These are phyloP conservation scores for Tetraselmis striata DNA, from an alignment of 139 green algal species.

Conservation along the genomic window DNA sequence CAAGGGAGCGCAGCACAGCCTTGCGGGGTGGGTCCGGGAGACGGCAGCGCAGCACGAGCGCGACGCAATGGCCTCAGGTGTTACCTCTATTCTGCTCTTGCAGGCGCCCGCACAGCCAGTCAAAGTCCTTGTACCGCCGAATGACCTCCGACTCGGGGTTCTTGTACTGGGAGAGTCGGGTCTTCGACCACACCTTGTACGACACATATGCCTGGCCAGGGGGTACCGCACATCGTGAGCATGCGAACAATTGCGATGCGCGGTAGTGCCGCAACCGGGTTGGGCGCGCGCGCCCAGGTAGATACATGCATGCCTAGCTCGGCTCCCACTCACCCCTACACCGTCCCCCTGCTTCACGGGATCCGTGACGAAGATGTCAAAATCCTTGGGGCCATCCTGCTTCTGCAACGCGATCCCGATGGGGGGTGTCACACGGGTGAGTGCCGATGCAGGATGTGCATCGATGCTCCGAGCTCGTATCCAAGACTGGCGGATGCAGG, in stretches of 20 bases:
- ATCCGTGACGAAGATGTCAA: conserved; percentile 68
- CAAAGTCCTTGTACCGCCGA: conserved; percentile 87
- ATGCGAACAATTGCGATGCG: too few relatives aligned
- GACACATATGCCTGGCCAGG: conserved; percentile 53
- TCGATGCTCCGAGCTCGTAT: too few relatives aligned
- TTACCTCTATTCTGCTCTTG: conserved; percentile 55
- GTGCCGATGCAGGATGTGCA: too few relatives aligned
- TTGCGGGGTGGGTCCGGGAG: neutral
- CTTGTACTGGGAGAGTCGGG: conserved; percentile 32
- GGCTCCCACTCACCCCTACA: conserved; percentile 34
- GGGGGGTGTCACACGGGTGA: too few relatives aligned
- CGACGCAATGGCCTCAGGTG: too few relatives aligned
- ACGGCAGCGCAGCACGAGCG: too few relatives aligned
- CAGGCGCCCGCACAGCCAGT: conserved; percentile 74
- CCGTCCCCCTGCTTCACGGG: conserved; percentile 90
- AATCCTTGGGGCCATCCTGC: conserved; percentile 14
- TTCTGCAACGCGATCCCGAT: too few relatives aligned
- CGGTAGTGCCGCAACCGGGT: too few relatives aligned
- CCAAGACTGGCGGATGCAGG: too few relatives aligned
- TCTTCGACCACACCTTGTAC: conserved; percentile 61
- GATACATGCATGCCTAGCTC: too few relatives aligned
- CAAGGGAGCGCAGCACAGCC: neutral
- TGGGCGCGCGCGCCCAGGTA: too few relatives aligned
- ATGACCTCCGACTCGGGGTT: conserved; percentile 59
- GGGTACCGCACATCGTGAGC: too few relatives aligned